These are phyloP conservation scores for Fereydounia khargensis DNA, from an alignment of 1,284 basidiomycete species.

Conservation along the genomic window DNA sequence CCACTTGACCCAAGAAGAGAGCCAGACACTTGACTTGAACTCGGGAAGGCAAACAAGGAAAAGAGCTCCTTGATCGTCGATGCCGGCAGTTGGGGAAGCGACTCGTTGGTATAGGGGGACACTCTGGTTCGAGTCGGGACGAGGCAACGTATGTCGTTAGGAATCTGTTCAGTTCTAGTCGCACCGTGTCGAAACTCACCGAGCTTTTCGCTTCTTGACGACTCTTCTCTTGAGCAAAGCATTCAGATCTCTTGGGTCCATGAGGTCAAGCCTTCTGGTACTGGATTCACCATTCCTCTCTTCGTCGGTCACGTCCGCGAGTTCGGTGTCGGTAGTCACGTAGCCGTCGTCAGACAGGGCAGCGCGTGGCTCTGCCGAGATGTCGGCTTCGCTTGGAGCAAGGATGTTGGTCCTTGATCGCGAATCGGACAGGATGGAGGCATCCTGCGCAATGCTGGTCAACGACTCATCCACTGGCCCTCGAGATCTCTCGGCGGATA, in stretches of 20 bases:
- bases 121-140: not conserved
- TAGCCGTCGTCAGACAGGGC: conserved; percentile 21
- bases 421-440: conserved; percentile 3
- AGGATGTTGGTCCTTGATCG: not conserved
- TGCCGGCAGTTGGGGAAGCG: conserved; percentile 17
- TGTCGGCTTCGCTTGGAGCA: not conserved
- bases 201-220: conserved; percentile 28
- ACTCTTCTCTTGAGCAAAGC: conserved; percentile 26
- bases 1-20: conserved; percentile 4
- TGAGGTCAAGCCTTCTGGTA: conserved; percentile 8
- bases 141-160: not conserved
- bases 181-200: no score
- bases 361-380: not conserved
- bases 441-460: not conserved
- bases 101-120: conserved; percentile 12
- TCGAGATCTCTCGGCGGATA: no score
- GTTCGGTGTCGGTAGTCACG: conserved; percentile 6
- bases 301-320: conserved; percentile 1
- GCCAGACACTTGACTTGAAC: not conserved
- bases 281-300: conserved; percentile 10
- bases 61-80: conserved; percentile 28
- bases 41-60: conserved; percentile 17
- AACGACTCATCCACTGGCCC: not conserved
- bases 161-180: no score
- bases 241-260: conserved; percentile 25